These are phyloP conservation scores for Daldinia decipiens DNA, from an alignment of 495 filamentous ascomycete genomes.

Conservation along the genomic window DNA sequence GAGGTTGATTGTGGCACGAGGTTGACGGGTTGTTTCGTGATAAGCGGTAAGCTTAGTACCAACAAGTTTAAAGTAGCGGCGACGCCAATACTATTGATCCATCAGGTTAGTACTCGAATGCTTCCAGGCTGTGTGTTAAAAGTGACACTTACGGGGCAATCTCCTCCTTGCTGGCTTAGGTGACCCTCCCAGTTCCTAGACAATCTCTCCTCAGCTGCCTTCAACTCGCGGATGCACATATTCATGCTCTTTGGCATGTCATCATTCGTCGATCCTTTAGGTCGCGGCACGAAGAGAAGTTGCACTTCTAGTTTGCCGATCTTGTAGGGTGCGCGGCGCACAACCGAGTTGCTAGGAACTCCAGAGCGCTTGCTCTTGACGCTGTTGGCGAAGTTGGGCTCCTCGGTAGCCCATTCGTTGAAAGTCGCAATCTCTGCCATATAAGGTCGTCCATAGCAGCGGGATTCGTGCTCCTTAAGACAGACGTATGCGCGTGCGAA, in stretches of 20 bases:
- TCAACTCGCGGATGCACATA: conserved; percentile 89
- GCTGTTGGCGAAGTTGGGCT: conserved; percentile 71
- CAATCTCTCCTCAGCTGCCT: conserved; percentile 80
- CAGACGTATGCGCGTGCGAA: conserved; percentile 93
- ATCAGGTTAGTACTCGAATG: conserved; percentile 20
- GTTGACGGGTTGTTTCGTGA: conserved; percentile 94
- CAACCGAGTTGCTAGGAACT: conserved; percentile 64
- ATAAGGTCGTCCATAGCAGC: conserved; percentile 86
- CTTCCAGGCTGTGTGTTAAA: neutral
- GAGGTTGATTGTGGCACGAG: conserved; percentile 95
- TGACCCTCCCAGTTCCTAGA: conserved; percentile 83
- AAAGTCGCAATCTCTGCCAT: conserved; percentile 90
- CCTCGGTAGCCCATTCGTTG: conserved; percentile 97
- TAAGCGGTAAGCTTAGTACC: conserved; percentile 93
- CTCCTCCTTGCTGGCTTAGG: conserved; percentile 94
- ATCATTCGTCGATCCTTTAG: conserved; percentile 86
- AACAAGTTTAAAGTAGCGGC: conserved; percentile 94
- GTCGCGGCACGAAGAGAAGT: conserved; percentile 91
- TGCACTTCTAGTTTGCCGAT: conserved; percentile 94
- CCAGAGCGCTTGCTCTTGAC: conserved; percentile 84
- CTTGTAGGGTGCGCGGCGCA: conserved; percentile 85
- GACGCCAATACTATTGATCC: conserved; percentile 85
- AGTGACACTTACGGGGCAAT: conserved; percentile 85
- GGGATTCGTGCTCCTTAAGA: conserved; percentile 87
- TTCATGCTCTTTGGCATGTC: conserved; percentile 99